Base-by-base conservation (phyloP, 2,329 filamentous ascomycete species). In the Cladosporium sp. region DNA sequence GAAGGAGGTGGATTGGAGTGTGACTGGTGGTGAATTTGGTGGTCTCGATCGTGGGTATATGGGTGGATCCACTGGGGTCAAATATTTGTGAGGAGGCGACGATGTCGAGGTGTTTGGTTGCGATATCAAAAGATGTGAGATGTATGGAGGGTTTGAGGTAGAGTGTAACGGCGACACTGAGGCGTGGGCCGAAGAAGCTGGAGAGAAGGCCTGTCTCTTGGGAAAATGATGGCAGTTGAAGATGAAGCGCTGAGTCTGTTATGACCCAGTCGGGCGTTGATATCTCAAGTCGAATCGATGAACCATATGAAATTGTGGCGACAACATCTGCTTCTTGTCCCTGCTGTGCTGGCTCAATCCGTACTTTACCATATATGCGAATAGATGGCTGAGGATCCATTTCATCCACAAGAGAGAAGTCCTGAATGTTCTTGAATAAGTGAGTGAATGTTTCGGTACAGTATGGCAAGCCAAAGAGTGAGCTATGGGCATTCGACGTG, bases 81-180 rank as follows among this genome's bases (percentile, higher is more conserved):
- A 67, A 69, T 0, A 69, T 58, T 22, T 70, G 68, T 6, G 67
- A 59, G 25, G 73, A 70, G 9, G 75, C 62, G 5, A 71, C 64
- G 62, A 77, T 70, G 20, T 73, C 69, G 37, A 77, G 63, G 54
- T 77, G 72, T 3, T 66, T 68, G 13, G 71, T 70, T 3, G 61
- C 58, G 17, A 77, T 59, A 10, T 69, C 66, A 34, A 76, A 65
- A 12, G 70, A 69, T 10, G 73, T 64, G 1, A 77, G 54, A 3
- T 60, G 60, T 3, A 69, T 60, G 7, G 69, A 69, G 8, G 67
- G 51, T n/a, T 68, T 68, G 57, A 77, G 63, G 55, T 73, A 73
- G 3, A 77, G 57, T 0, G 67, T 66, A 10, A 75, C 62, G 13
- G 67, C 71, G 28, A 77, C 69, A 17, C 71, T 71, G 12, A 77